phyloP scores from a whole-genome alignment of 2,329 filamentous ascomycete species.

The Aureobasidium sp. region DNA sequence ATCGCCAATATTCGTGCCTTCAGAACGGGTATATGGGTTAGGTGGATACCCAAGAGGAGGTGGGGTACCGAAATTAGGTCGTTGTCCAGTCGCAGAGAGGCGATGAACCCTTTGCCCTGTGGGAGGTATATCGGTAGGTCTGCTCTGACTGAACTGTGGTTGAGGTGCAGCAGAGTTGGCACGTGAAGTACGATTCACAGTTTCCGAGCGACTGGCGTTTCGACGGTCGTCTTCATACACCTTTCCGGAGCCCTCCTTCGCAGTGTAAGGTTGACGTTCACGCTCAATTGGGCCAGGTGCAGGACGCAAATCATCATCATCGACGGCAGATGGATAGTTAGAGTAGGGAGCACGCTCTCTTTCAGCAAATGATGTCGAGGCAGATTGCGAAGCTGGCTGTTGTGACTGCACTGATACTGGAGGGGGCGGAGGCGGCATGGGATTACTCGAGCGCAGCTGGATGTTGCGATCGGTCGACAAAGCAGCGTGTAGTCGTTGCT shows the following conservation, averaged over 20 bases:
- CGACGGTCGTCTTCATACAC: slow-evolving; percentile 39
- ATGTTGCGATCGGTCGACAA: slow-evolving; percentile 49
- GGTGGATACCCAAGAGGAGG: slow-evolving; percentile 9
- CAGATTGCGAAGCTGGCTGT: background rate
- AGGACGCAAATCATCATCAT: slow-evolving; percentile 33
- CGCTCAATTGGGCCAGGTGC: slow-evolving; percentile 52
- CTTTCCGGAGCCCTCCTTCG: slow-evolving; percentile 54
- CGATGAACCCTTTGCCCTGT: slow-evolving; percentile 14
- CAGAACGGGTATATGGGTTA: slow-evolving; percentile 17
- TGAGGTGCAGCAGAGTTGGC: slow-evolving; percentile 17
- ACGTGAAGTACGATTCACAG: slow-evolving; percentile 9
- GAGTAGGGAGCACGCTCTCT: slow-evolving; percentile 37
- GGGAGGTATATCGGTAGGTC: slow-evolving; percentile 16
- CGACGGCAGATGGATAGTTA: slow-evolving; percentile 25
- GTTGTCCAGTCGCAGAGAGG: slow-evolving; percentile 8
- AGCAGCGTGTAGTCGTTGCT: slow-evolving; percentile 54
- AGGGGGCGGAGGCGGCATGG: slow-evolving; percentile 30
- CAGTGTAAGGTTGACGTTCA: slow-evolving; percentile 58
- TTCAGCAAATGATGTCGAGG: slow-evolving; percentile 27
- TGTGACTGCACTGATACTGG: slow-evolving; percentile 5
- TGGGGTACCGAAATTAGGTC: background rate
- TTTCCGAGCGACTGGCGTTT: slow-evolving; percentile 8
- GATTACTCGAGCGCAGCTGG: slow-evolving; percentile 34
- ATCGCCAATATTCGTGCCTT: slow-evolving; percentile 18
- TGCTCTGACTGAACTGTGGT: background rate